Base-by-base conservation (phyloP, 352 stramenopile species). In the Globisporangium parvum region DNA sequence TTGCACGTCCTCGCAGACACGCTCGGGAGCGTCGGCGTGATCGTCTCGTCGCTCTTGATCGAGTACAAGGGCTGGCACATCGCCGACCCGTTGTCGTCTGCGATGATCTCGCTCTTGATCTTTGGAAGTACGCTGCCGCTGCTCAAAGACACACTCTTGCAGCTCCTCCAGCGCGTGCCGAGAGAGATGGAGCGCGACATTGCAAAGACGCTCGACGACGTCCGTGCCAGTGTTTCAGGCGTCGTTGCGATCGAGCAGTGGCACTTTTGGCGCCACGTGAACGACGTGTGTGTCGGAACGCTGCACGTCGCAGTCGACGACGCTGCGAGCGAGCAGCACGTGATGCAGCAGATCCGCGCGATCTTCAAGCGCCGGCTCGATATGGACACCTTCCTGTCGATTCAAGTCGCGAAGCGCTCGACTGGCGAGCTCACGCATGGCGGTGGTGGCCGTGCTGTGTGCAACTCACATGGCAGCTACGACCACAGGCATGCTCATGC, bases 1-100 rank as follows among this genome's bases (percentile, higher is more conserved):
- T 71, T 97, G 26, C 88, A 97, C 55, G 84, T 97, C 21, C 60
- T 96, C 47, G 87, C 87, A 1, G 88, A 97, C 57, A 92, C 87
- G 15, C 69, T 97, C 28, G 88, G 88, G 20, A 95, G 84, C 59
- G 72, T 96, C 12, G 87, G 86, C 14, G 88, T 96, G 23, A 96
- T 97, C 60, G 64, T 93, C 28, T 95, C 82, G 47, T 95, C 87
- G 11, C 54, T 94, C 12, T 63, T 96, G 53, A 93, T 96, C 47
- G 66, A 96, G 47, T 80, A 79, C 62, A 92, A 88, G 53, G 76
- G 73, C 23, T 92, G 85, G 85, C 74, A 91, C 49, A 70, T 91
- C n/a, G 81, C 84, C 9, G 86, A 96, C 55, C 87, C 86, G 41
- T 53, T 85, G 10, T 94, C 80, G 47, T 93, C 84, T 15, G 75